Conservation (phyloP, 2,329 filamentous ascomycete genomes). For the Coniochaeta sp. region DNA sequence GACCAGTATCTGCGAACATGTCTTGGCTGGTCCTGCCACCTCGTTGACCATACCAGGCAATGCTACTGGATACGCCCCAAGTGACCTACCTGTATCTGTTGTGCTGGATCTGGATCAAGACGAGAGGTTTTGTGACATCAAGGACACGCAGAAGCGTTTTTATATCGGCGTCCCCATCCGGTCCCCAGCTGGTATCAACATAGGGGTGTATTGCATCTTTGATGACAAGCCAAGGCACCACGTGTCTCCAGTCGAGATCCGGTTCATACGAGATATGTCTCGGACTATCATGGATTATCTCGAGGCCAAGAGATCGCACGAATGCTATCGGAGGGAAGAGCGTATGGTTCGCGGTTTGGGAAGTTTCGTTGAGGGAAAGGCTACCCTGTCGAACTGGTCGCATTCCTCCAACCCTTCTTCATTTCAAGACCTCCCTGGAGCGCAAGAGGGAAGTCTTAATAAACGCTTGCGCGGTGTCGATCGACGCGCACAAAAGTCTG, state of each 20-base stretch:
- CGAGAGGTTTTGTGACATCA: conserved; percentile 18
- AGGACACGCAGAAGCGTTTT: conserved; percentile 21
- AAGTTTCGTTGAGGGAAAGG: conserved; percentile 12
- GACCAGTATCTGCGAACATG: conserved; percentile 22
- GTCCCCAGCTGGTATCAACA: conserved; percentile 30
- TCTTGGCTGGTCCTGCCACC: conserved; percentile 10
- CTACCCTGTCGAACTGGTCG: conserved; percentile 13
- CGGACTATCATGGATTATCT: conserved; percentile 27
- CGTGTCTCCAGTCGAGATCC: conserved; percentile 18
- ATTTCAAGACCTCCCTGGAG: conserved; percentile 9
- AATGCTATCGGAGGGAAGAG: conserved; percentile 21
- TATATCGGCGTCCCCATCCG: conserved; percentile 35
- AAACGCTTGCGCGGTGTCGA: conserved; percentile 7
- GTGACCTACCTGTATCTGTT: conserved; percentile 22
- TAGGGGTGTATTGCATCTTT: conserved; percentile 31
- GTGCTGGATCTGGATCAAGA: conserved; percentile 25
- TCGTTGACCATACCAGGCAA: conserved; percentile 4
- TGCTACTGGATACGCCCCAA: not conserved
- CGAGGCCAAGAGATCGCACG: conserved; percentile 19
- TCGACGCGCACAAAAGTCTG: not conserved
- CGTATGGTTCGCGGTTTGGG: conserved; percentile 25
- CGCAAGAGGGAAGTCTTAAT: conserved; percentile 14
- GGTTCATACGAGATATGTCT: conserved; percentile 18
- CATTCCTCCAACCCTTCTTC: conserved; percentile 6
- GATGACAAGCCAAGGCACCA: conserved; percentile 16